Evolutionary conservation across 2,329 filamentous ascomycete genomes (phyloP), one percentile per base, ranked within the genome.

Genomic region (Tolypocladium ovalisporum): DNA sequence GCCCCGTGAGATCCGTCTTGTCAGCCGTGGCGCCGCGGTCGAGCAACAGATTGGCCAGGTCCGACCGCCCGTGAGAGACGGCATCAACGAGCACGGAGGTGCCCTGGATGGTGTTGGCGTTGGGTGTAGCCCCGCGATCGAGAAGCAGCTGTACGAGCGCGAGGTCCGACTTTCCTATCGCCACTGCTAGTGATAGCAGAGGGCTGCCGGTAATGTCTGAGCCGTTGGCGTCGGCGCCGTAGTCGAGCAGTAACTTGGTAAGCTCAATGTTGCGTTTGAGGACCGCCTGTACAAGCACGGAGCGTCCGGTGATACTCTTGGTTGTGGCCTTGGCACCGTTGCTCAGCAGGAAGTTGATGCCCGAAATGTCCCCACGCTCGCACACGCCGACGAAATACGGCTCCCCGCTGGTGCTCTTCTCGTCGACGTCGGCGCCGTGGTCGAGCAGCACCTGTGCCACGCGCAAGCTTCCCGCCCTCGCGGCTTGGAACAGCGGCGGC

Each of bases 81-180:
- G 71, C 66, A 29, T 71, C 67, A 4, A 67, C 65, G 7, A 75
- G 62, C 12, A 75, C 66, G 1, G 67, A 65, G 0, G 63, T 56
- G 13, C 73, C 74, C 0, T 63, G 65, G 3, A 68, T 49, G 2
- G 66, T 68, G 17, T 64, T 66, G 1, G 62, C 62, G 24, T 70
- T 65, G 7, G 66, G 61, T 27, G 71, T 66, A 3, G 70, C 71
- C 0, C 74, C 73, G 15, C 65, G 64, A 8, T 67, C 63, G 1
- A 76, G 62, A 2, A 76, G 67, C 1, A 71, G 57, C 3, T 67
- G 62, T 22, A 68, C 62, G 60, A 75, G 66, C n/a, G 70, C 66
- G 56, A 55, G 57, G 34, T 65, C 60, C 8, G 64, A 60, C 54
- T 66, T 64, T 22, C 63, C 60, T 7, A 66, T 56, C 0, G 71